These are phyloP conservation scores for Mangifera indica DNA, from an alignment of 345 rosid genomes.

Conservation along the genomic window DNA sequence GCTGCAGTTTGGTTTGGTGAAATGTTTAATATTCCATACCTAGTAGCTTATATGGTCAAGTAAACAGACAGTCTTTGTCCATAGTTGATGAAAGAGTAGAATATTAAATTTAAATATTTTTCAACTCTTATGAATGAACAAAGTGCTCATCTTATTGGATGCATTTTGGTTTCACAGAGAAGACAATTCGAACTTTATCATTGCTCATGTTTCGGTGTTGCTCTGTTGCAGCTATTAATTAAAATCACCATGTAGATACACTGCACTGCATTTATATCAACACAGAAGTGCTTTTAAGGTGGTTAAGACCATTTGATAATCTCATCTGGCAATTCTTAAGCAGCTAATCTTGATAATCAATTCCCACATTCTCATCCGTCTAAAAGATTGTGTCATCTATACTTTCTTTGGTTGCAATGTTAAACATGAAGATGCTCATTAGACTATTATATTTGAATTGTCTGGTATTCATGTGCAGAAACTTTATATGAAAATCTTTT, in stretches of 20 bases:
- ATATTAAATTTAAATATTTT: too few relatives aligned
- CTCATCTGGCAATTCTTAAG: not conserved
- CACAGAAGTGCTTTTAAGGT: not conserved
- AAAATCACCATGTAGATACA: not conserved
- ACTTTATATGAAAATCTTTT: not conserved
- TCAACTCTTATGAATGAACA: not conserved
- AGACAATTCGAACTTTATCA: not conserved
- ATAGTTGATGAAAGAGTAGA: too few relatives aligned
- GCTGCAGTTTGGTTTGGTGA: not conserved
- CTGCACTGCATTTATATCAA: not conserved
- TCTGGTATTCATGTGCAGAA: not conserved
- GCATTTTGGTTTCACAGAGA: not conserved
- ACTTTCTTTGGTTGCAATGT: not conserved
- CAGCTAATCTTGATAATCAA: not conserved
- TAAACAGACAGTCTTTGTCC: too few relatives aligned
- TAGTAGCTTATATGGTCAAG: too few relatives aligned
- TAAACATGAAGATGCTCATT: not conserved
- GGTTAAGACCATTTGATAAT: not conserved
- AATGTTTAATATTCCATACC: not conserved
- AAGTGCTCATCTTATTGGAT: not conserved
- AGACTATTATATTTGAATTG: not conserved
- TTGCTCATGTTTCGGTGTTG: not conserved
- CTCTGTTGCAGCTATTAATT: not conserved
- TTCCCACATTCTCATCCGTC: not conserved
- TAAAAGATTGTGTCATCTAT: not conserved